Percentiles rank a stretch among this genome's conserved stretches.
phyloP scores from a whole-genome alignment of 306 rosid species.

The Crataegus laevigata region DNA sequence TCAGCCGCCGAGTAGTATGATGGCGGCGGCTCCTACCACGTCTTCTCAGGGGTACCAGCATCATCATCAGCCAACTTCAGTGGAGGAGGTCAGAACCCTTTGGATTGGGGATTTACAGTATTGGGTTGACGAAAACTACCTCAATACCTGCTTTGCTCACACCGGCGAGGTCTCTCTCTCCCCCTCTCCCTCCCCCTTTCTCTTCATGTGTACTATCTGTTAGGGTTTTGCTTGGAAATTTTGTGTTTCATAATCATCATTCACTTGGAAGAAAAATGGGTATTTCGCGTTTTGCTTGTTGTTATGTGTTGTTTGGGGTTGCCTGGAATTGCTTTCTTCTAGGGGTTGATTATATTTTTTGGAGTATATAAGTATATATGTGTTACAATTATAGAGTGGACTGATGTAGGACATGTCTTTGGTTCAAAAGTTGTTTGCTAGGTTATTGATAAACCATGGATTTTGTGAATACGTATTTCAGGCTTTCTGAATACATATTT shows the following conservation, averaged over 20 bases:
- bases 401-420: background rate
- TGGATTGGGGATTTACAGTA: conserved; percentile 95
- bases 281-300: background rate
- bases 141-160: conserved; percentile 67
- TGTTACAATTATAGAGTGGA: background rate
- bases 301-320: background rate
- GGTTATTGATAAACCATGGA: background rate
- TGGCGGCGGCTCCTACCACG: conserved; percentile 26
- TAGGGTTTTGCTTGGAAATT: background rate
- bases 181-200: background rate
- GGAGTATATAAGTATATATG: background rate
- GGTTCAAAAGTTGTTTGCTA: background rate
- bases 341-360: background rate
- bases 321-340: background rate
- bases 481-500: background rate
- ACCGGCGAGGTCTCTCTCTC: conserved; percentile 57
- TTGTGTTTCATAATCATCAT: background rate
- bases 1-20: conserved; percentile 1
- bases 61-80: conserved; percentile 43
- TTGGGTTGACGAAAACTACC: conserved; percentile 84
- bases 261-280: background rate
- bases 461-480: background rate
- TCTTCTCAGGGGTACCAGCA: conserved; percentile 28
- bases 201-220: background rate
- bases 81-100: conserved; percentile 75